phyloP scores from a whole-genome alignment of 2,329 filamentous ascomycete species.

The Chrysosporium keratinophilum region DNA sequence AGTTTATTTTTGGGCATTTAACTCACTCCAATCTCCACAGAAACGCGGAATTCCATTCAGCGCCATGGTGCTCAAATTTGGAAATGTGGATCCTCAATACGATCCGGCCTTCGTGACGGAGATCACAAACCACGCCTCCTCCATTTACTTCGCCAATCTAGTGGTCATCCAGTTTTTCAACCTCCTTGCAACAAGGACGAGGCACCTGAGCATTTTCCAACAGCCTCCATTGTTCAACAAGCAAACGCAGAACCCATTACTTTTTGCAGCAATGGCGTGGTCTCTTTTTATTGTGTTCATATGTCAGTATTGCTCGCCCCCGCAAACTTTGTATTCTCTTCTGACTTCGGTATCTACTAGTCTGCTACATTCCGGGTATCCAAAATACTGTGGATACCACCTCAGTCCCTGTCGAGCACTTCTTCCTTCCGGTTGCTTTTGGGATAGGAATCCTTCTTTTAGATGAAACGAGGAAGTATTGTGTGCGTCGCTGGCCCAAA shows the following conservation, averaged over 20 bases:
- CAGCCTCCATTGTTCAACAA: conserved; percentile 59
- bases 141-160: conserved; percentile 69
- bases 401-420: conserved; percentile 58
- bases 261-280: conserved; percentile 62
- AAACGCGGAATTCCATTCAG: conserved; percentile 55
- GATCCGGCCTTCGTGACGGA: conserved; percentile 46
- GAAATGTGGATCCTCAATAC: conserved; percentile 41
- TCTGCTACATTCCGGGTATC: conserved; percentile 54
- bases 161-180: conserved; percentile 69
- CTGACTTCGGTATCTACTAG: conserved; percentile 10
- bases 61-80: conserved; percentile 59
- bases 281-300: conserved; percentile 59
- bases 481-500: conserved; percentile 49
- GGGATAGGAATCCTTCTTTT: conserved; percentile 53
- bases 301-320: conserved; percentile 36
- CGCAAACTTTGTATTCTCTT: no score
- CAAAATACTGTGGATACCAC: conserved; percentile 53
- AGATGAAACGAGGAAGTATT: conserved; percentile 57
- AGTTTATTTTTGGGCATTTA: conserved; percentile 30
- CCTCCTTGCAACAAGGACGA: conserved; percentile 57
- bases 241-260: conserved; percentile 54
- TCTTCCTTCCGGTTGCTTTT: conserved; percentile 66
- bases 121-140: conserved; percentile 54
- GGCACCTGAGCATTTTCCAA: conserved; percentile 57
- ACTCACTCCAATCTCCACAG: not conserved